These are phyloP conservation scores for Suillus tomentosus DNA, from an alignment of 768 basidiomycete species.

Conservation along the genomic window DNA sequence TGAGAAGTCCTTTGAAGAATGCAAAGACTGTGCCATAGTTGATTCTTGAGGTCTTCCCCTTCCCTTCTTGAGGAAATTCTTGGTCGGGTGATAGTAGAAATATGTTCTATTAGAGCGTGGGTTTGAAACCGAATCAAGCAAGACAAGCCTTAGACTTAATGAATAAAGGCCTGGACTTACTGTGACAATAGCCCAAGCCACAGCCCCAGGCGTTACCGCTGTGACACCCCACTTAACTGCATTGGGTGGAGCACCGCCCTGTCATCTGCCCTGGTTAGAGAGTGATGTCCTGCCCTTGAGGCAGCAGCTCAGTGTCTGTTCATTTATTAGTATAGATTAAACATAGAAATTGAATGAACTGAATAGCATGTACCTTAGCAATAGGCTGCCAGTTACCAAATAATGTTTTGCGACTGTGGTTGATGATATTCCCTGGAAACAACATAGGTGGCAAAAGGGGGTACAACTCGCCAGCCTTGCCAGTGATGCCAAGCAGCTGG, in stretches of 20 bases:
- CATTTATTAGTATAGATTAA: not conserved
- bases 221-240: slow-evolving; percentile 1
- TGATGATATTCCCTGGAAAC: not conserved
- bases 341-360: not conserved
- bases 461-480: not conserved
- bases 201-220: slow-evolving; percentile 1
- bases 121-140: not conserved
- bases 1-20: slow-evolving; percentile 3
- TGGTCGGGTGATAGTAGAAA: slow-evolving; percentile 7
- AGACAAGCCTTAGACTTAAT: not conserved
- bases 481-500: slow-evolving; percentile 3
- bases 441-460: slow-evolving; percentile 4
- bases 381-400: slow-evolving; percentile 3
- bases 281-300: not conserved
- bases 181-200: slow-evolving; percentile 5
- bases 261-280: not conserved
- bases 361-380: slow-evolving; percentile 3
- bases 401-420: not conserved
- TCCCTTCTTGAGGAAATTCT: slow-evolving; percentile 4
- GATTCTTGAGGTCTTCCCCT: slow-evolving; percentile 5
- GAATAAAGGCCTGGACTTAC: slow-evolving; percentile 5
- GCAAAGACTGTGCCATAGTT: not conserved
- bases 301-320: not conserved
- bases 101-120: not conserved
- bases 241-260: not conserved